Conservation (phyloP, 257 asterid species). For the Ocimum tenuiflorum region DNA sequence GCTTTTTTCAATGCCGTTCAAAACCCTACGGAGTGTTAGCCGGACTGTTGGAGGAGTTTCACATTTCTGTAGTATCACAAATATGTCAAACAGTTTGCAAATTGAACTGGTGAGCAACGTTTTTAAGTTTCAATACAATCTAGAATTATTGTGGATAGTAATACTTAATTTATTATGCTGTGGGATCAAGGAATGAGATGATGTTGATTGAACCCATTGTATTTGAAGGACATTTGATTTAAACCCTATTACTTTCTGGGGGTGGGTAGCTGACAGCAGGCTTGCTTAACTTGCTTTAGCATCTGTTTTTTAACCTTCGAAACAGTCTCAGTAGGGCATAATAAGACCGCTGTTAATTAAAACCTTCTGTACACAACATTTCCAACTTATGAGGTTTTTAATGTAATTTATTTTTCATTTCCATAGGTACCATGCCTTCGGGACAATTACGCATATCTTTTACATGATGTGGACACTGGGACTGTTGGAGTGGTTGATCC, state of each 20-base stretch:
- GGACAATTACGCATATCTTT: slow-evolving; percentile 88
- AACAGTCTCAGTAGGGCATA: not conserved
- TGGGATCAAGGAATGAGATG: not conserved
- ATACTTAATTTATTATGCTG: not conserved
- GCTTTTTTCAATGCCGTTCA: slow-evolving; percentile 72
- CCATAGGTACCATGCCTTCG: slow-evolving; percentile 78
- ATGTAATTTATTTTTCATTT: slow-evolving; percentile 6
- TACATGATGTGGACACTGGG: slow-evolving; percentile 85
- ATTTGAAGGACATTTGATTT: not conserved
- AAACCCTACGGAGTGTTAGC: slow-evolving; percentile 64
- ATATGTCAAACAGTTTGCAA: slow-evolving; percentile 59
- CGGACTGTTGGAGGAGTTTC: slow-evolving; percentile 68
- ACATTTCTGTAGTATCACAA: slow-evolving; percentile 60
- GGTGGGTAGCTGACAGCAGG: not conserved
- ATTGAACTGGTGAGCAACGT: slow-evolving; percentile 66
- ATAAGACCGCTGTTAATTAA: no score
- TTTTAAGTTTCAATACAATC: not conserved
- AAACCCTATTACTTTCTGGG: not conserved
- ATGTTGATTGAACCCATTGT: not conserved
- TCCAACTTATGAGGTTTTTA: not conserved
- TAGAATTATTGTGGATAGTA: not conserved
- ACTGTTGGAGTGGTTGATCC: slow-evolving; percentile 99
- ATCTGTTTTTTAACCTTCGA: not conserved
- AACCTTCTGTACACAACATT: not conserved
- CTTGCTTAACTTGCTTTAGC: not conserved